Conservation (phyloP, 495 filamentous ascomycete genomes). For the Xylaria telfairii region DNA sequence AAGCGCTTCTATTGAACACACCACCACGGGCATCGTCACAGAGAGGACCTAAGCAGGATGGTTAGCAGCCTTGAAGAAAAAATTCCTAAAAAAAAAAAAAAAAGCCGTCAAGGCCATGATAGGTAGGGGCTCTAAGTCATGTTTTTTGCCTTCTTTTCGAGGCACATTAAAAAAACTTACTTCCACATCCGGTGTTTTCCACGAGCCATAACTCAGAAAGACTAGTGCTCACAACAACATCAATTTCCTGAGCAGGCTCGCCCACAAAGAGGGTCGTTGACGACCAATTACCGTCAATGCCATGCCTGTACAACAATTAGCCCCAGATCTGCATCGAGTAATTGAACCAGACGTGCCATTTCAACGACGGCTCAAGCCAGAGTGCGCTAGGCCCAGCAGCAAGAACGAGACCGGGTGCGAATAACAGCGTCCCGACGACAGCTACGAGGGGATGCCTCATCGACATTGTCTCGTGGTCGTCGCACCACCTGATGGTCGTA, state of each 20-base stretch:
- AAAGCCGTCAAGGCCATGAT: background rate
- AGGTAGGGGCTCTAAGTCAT: background rate
- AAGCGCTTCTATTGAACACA: slow-evolving; percentile 56
- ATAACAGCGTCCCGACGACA: slow-evolving; percentile 47
- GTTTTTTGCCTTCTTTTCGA: background rate
- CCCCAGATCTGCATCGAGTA: slow-evolving; percentile 4
- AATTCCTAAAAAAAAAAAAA: too few species aligned
- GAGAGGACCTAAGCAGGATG: slow-evolving; percentile 39
- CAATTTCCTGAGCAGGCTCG: slow-evolving; percentile 60
- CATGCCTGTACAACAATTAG: slow-evolving; percentile 49
- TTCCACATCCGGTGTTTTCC: slow-evolving; percentile 55
- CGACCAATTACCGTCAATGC: slow-evolving; percentile 60
- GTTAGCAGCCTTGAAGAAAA: slow-evolving; percentile 31
- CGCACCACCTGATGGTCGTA: slow-evolving; percentile 36
- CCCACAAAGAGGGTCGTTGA: slow-evolving; percentile 62
- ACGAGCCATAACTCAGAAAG: slow-evolving; percentile 65
- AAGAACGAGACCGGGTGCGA: slow-evolving; percentile 41
- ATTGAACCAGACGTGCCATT: slow-evolving; percentile 45
- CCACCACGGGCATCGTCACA: slow-evolving; percentile 57
- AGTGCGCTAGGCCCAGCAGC: slow-evolving; percentile 39
- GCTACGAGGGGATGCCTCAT: slow-evolving; percentile 36
- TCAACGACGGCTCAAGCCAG: slow-evolving; percentile 51
- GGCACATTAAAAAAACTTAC: slow-evolving; percentile 35
- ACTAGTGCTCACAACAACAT: slow-evolving; percentile 62
- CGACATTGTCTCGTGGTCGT: slow-evolving; percentile 39